A percentile compares a stretch with the other conserved stretches of the same genome.
Evolutionary conservation across 108 stramenopile genomes (phyloP).

Genomic region (Fragilariopsis cylindrus): DNA sequence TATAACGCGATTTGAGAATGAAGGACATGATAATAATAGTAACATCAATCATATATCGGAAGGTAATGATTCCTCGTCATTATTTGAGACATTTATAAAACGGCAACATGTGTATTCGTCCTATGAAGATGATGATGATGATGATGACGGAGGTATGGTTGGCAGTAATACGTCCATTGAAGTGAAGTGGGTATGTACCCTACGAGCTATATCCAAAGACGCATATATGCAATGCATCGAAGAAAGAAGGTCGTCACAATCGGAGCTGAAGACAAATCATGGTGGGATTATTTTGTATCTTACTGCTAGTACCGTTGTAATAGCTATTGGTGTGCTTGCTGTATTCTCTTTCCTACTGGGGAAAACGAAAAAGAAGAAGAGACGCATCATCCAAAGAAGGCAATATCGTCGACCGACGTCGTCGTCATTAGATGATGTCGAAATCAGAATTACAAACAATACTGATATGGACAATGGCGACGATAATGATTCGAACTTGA

Average conservation of each 20-base stretch:
- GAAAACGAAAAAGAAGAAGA: no score
- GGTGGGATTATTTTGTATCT: neutral
- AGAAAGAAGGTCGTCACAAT: neutral
- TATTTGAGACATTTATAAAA: slow-evolving; percentile 11
- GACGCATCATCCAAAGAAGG: no score
- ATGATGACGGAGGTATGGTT: neutral
- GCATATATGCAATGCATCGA: neutral
- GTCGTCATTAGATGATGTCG: no score
- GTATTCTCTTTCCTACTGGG: no score
- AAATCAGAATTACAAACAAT: no score
- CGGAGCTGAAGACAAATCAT: neutral
- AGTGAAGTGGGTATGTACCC: slow-evolving; percentile 13
- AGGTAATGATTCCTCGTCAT: neutral
- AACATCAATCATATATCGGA: neutral
- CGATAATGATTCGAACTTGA: no score
- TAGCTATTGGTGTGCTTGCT: no score
- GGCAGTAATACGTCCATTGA: neutral
- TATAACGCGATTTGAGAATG: neutral
- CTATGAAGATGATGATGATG: neutral
- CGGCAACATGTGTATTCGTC: slow-evolving; percentile 12
- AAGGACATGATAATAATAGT: neutral
- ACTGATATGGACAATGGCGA: no score
- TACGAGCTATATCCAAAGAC: neutral
- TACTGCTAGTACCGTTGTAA: neutral
- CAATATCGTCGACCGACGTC: no score